phyloP scores from a whole-genome alignment of 768 basidiomycete species.

The Lentinula lateritia region DNA sequence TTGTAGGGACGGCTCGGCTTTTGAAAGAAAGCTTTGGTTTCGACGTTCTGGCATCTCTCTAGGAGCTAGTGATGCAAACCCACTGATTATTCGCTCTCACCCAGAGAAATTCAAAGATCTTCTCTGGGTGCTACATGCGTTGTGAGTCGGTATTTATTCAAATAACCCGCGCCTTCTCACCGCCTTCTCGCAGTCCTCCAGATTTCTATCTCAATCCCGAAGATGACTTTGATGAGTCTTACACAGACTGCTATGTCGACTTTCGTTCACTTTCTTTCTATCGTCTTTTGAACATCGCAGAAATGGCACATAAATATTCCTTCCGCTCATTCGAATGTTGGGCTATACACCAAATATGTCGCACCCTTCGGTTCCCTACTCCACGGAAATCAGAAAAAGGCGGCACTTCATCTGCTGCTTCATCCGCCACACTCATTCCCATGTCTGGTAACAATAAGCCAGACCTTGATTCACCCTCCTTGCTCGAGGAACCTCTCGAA shows the following conservation, averaged over 20 bases:
- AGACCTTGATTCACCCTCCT: background rate
- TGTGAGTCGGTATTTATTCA: constrained; percentile 25
- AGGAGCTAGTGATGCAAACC: constrained; percentile 22
- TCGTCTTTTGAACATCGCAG: constrained; percentile 40
- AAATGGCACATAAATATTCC: constrained; percentile 42
- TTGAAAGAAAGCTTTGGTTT: constrained; percentile 32
- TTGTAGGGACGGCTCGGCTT: constrained; percentile 35
- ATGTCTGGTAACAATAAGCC: constrained; percentile 18
- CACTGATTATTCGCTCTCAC: constrained; percentile 34
- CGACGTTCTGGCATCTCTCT: constrained; percentile 17
- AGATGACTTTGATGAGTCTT: background rate
- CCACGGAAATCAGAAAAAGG: background rate
- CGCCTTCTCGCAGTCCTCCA: constrained; percentile 23
- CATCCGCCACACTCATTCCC: constrained; percentile 16
- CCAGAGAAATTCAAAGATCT: constrained; percentile 42
- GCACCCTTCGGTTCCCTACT: constrained; percentile 21
- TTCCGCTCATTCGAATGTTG: constrained; percentile 38
- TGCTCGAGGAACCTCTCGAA: background rate
- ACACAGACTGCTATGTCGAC: background rate
- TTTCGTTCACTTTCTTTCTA: background rate
- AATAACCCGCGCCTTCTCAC: background rate
- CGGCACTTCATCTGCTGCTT: constrained; percentile 16
- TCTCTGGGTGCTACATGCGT: constrained; percentile 43
- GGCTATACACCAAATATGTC: constrained; percentile 36
- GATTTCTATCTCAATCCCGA: constrained; percentile 27